Evolutionary conservation across 805 yeast genomes (phyloP).

Genomic region (Scheffersomyces coipomensis): DNA sequence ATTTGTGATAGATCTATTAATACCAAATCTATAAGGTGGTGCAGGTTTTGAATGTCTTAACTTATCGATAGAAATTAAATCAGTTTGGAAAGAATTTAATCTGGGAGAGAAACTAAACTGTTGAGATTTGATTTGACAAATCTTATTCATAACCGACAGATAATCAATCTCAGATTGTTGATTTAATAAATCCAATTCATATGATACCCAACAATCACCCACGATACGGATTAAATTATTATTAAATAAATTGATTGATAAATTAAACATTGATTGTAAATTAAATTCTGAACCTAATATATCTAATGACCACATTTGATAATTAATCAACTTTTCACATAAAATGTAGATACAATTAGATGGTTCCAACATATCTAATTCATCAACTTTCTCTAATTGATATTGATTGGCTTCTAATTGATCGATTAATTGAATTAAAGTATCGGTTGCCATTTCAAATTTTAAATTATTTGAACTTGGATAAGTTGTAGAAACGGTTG

Average conservation of each 20-base stretch:
- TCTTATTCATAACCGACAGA: background rate
- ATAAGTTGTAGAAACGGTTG: too few species aligned
- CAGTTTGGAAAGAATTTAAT: too few species aligned
- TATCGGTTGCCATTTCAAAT: background rate
- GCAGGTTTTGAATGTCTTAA: too few species aligned
- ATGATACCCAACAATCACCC: background rate
- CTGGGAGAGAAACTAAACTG: background rate
- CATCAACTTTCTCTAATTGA: background rate
- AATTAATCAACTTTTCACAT: background rate
- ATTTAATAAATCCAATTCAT: background rate
- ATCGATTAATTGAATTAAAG: background rate
- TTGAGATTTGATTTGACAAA: background rate
- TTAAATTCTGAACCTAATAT: background rate
- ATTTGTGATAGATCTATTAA: too few species aligned
- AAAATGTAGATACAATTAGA: background rate
- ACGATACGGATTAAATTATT: background rate
- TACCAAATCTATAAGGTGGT: too few species aligned
- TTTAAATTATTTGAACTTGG: background rate
- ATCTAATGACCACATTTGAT: background rate
- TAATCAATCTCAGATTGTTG: too few species aligned
- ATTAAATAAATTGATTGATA: background rate
- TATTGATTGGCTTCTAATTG: background rate
- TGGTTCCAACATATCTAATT: too few species aligned
- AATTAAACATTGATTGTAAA: background rate
- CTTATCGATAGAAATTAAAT: too few species aligned